phyloP scores from a whole-genome alignment of 352 stramenopile species.

The Pythium guiyangense region DNA sequence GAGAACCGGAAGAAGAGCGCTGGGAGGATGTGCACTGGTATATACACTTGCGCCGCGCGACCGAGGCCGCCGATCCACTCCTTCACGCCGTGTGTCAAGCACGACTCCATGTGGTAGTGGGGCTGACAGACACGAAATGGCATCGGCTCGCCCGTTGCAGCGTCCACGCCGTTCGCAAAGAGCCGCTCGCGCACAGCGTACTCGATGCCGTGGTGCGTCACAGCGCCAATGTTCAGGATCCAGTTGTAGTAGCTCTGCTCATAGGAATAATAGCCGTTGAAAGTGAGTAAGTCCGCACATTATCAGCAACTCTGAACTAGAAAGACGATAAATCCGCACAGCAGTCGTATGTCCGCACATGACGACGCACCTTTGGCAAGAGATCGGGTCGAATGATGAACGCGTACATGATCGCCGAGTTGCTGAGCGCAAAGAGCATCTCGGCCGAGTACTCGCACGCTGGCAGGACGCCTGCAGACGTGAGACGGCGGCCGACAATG shows the following conservation, averaged over 20 bases:
- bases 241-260: constrained; percentile 78
- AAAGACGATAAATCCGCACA: neutral
- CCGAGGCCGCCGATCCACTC: constrained; percentile 69
- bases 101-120: constrained; percentile 88
- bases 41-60: constrained; percentile 73
- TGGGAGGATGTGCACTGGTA: constrained; percentile 75
- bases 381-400: constrained; percentile 64
- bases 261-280: too few species aligned
- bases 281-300: too few species aligned
- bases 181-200: constrained; percentile 61
- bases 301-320: too few species aligned
- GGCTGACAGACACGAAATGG: constrained; percentile 75
- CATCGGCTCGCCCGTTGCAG: constrained; percentile 28
- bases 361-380: constrained; percentile 51
- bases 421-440: constrained; percentile 67
- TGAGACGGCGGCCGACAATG: constrained; percentile 68
- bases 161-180: constrained; percentile 30
- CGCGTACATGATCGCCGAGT: constrained; percentile 77
- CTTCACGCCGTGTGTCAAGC: constrained; percentile 66
- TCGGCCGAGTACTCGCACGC: constrained; percentile 68
- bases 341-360: neutral
- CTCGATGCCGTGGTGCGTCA: constrained; percentile 74
- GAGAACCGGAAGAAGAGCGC: constrained; percentile 72
- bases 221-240: constrained; percentile 66
- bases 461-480: constrained; percentile 41